A percentile compares a stretch with the other conserved stretches of the same genome.
These are phyloP conservation scores for Trifolium dubium DNA, from an alignment of 306 rosid genomes.

Conservation along the genomic window DNA sequence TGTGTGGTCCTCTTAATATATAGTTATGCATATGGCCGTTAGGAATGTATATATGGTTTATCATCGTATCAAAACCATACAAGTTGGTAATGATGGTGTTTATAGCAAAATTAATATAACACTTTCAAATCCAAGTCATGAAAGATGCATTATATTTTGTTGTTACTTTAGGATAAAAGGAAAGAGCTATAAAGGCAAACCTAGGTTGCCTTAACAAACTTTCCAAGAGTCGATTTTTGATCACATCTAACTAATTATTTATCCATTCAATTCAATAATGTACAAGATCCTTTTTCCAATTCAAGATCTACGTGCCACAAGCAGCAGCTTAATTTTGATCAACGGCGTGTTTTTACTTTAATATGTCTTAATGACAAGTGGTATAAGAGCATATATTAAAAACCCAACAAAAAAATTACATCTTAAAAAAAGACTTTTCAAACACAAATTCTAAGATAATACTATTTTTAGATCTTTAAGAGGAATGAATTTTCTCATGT, in stretches of 20 bases:
- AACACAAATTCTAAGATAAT: no score
- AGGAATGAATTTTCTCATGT: no score
- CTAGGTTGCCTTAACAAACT: constrained; percentile 47
- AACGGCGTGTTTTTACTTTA: not conserved
- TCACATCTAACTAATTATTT: constrained; percentile 28
- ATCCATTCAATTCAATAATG: constrained; percentile 40
- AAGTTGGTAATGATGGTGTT: constrained; percentile 33
- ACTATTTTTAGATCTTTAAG: no score
- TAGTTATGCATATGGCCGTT: not conserved
- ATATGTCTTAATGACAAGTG: no score
- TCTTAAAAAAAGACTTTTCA: no score
- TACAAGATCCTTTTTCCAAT: not conserved
- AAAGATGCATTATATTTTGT: constrained; percentile 54
- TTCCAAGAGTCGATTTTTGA: constrained; percentile 36
- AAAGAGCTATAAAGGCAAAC: constrained; percentile 46
- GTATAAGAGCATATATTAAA: no score
- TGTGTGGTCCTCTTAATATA: no score
- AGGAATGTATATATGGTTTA: constrained; percentile 7
- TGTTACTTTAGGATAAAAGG: constrained; percentile 52
- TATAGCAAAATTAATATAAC: constrained; percentile 36
- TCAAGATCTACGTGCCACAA: not conserved
- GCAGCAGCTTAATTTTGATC: not conserved
- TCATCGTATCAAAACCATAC: constrained; percentile 3
- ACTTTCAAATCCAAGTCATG: constrained; percentile 49
- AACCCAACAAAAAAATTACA: no score